Conservation (phyloP, 2,329 filamentous ascomycete genomes). For the Penicillium sp. region DNA sequence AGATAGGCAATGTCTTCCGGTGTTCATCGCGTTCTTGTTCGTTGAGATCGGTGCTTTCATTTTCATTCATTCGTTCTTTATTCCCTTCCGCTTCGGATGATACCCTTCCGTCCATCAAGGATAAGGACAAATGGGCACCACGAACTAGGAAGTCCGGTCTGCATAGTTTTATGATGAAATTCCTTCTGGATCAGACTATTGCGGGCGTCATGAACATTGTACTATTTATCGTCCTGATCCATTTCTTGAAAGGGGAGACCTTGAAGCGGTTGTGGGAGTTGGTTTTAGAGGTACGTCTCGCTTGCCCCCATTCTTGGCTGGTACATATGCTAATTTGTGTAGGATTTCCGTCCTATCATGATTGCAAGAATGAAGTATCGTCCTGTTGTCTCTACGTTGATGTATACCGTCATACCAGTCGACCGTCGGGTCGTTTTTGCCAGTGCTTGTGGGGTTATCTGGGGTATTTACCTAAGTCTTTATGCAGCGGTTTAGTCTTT, state of each 20-base stretch:
- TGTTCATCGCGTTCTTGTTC: slow-evolving; percentile 8
- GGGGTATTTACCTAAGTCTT: slow-evolving; percentile 75
- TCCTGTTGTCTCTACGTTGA: slow-evolving; percentile 68
- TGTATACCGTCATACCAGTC: slow-evolving; percentile 71
- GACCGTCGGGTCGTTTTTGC: slow-evolving; percentile 69
- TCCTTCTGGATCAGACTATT: slow-evolving; percentile 58
- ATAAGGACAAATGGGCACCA: slow-evolving; percentile 24
- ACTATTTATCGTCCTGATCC: slow-evolving; percentile 58
- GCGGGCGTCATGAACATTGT: slow-evolving; percentile 58
- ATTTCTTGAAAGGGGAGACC: slow-evolving; percentile 38
- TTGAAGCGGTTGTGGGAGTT: slow-evolving; percentile 29
- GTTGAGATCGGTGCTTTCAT: slow-evolving; percentile 6
- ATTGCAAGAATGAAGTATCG: slow-evolving; percentile 71
- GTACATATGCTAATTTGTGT: neutral
- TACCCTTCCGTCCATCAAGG: slow-evolving; percentile 16
- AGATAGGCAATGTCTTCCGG: slow-evolving; percentile 16
- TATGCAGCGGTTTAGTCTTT: slow-evolving; percentile 45
- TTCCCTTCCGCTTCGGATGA: slow-evolving; percentile 8
- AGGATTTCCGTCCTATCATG: slow-evolving; percentile 66
- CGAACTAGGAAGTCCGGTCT: slow-evolving; percentile 40
- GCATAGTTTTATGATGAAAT: slow-evolving; percentile 53
- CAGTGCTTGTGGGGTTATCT: slow-evolving; percentile 69
- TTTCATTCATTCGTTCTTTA: slow-evolving; percentile 11
- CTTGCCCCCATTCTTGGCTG: neutral
- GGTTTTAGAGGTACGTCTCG: slow-evolving; percentile 32